Evolutionary conservation across 495 filamentous ascomycete genomes (phyloP).

Genomic region (Trichoderma asperelloides): DNA sequence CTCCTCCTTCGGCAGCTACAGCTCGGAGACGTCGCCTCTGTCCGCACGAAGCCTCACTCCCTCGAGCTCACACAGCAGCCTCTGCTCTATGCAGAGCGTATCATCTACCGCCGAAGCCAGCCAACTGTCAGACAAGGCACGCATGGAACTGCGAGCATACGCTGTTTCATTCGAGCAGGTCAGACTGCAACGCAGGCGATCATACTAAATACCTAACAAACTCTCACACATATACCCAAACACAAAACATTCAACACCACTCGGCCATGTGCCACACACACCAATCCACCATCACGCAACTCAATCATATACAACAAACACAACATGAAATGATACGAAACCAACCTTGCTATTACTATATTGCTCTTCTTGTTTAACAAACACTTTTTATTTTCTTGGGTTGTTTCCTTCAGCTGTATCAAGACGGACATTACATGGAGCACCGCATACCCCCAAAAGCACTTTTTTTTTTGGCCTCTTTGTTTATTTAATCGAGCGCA

Average conservation of each 20-base stretch:
- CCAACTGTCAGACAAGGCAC: conserved; percentile 65
- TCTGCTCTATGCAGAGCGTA: conserved; percentile 66
- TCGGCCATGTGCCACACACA: too few species aligned
- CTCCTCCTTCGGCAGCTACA: conserved; percentile 20
- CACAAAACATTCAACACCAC: background rate
- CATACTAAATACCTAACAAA: conserved; percentile 21
- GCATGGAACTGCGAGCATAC: conserved; percentile 75
- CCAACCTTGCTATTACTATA: background rate
- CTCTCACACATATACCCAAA: background rate
- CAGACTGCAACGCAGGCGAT: conserved; percentile 46
- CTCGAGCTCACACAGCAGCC: conserved; percentile 76
- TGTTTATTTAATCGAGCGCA: background rate
- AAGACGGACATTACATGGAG: conserved; percentile 10
- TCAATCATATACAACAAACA: background rate
- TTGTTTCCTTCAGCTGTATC: conserved; percentile 8
- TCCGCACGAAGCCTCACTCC: conserved; percentile 49
- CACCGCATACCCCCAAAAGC: conserved; percentile 3
- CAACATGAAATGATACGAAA: background rate
- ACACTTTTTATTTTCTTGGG: background rate
- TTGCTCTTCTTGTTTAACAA: background rate
- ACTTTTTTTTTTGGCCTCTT: conserved; percentile 5
- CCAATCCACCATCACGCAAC: background rate
- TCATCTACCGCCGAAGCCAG: conserved; percentile 42
- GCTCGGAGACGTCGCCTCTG: conserved; percentile 29
- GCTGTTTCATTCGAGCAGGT: conserved; percentile 81